phyloP scores from a whole-genome alignment of 1,139 yeast genomes.

The Eremothecium sinecaudum region DNA sequence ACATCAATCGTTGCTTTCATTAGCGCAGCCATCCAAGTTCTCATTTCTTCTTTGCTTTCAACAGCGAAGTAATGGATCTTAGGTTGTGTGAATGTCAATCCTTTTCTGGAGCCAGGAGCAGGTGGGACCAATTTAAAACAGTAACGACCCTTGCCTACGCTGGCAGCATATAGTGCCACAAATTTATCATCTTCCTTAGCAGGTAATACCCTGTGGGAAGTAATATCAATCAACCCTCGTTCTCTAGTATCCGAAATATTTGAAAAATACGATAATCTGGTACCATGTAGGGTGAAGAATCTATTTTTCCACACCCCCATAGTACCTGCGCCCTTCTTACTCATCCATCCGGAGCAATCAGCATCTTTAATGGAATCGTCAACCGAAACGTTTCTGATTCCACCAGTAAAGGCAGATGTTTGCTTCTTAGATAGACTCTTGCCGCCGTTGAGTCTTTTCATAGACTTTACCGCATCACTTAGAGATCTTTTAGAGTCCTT shows the following conservation, averaged over 20 bases:
- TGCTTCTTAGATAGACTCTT: slow-evolving; percentile 39
- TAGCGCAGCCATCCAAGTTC: slow-evolving; percentile 89
- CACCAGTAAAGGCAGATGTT: slow-evolving; percentile 92
- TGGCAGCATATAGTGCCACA: slow-evolving; percentile 80
- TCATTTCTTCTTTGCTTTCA: slow-evolving; percentile 82
- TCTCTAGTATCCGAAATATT: slow-evolving; percentile 75
- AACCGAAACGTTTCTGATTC: slow-evolving; percentile 68
- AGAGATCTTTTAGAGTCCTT: slow-evolving; percentile 24
- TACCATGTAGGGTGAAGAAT: slow-evolving; percentile 83
- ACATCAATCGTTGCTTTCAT: slow-evolving; percentile 95
- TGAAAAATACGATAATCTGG: slow-evolving; percentile 80
- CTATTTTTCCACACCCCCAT: slow-evolving; percentile 86
- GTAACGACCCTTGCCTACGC: slow-evolving; percentile 85
- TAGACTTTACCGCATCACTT: slow-evolving; percentile 28
- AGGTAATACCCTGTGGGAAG: slow-evolving; percentile 86
- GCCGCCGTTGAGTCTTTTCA: slow-evolving; percentile 23
- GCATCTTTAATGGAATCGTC: slow-evolving; percentile 71
- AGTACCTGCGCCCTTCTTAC: slow-evolving; percentile 80
- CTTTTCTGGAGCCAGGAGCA: slow-evolving; percentile 93
- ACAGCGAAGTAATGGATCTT: slow-evolving; percentile 94
- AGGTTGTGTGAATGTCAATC: slow-evolving; percentile 92
- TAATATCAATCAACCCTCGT: slow-evolving; percentile 88
- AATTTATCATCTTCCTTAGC: slow-evolving; percentile 65
- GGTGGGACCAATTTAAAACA: slow-evolving; percentile 95
- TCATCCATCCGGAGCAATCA: slow-evolving; percentile 87